Conservation (phyloP, 345 rosid genomes). For the Gynandropsis gynandra region DNA sequence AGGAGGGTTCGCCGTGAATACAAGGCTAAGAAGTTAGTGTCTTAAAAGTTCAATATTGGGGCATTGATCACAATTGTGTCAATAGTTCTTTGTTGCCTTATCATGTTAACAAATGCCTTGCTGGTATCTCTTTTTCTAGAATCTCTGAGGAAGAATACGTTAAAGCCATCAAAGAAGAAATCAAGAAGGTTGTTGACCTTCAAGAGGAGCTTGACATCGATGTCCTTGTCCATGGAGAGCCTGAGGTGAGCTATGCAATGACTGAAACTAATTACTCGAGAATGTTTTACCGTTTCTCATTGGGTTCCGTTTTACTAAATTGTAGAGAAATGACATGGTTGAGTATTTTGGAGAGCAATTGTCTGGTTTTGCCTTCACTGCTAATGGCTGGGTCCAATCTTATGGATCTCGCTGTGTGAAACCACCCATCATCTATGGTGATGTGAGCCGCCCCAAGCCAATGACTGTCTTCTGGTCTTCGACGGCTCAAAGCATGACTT, state of each 20-base stretch:
- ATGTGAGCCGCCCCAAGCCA: slow-evolving; percentile 96
- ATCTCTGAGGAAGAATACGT: slow-evolving; percentile 90
- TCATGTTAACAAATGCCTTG: slow-evolving; percentile 12
- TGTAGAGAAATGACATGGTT: slow-evolving; percentile 97
- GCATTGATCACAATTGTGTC: not conserved
- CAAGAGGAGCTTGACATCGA: slow-evolving; percentile 95
- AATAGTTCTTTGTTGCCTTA: not conserved
- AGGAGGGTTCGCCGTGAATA: slow-evolving; percentile 98
- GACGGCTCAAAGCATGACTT: slow-evolving; percentile 86
- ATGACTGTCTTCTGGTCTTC: slow-evolving; percentile 99
- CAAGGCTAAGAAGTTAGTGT: slow-evolving; percentile 76
- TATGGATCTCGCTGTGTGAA: slow-evolving; percentile 97
- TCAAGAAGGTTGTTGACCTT: slow-evolving; percentile 77
- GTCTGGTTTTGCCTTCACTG: slow-evolving; percentile 91
- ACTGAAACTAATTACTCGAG: not conserved
- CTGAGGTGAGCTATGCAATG: slow-evolving; percentile 49
- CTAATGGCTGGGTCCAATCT: slow-evolving; percentile 97
- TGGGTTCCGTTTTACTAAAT: slow-evolving; percentile 6
- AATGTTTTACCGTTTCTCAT: slow-evolving; percentile 23
- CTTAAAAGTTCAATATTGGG: not conserved
- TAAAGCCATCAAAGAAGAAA: slow-evolving; percentile 87
- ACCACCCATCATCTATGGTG: slow-evolving; percentile 97
- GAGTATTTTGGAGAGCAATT: slow-evolving; percentile 98
- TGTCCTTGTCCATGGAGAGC: slow-evolving; percentile 98
- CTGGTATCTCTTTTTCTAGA: slow-evolving; percentile 35